phyloP scores from a whole-genome alignment of 2,329 filamentous ascomycete genomes.

The Bipolaris zeicola region DNA sequence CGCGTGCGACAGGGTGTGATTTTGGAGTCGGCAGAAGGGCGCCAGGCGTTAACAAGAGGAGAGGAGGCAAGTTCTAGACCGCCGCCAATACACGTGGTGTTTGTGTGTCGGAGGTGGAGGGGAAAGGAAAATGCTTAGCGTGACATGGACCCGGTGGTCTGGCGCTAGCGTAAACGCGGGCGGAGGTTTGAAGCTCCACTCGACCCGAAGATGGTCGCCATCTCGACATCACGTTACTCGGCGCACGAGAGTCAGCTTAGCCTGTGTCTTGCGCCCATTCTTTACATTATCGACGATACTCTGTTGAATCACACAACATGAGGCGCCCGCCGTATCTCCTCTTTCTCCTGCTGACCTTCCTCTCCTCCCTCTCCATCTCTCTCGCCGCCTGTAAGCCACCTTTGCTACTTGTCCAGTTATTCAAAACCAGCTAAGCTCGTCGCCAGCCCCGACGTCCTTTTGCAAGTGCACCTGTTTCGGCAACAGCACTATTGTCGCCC shows the following conservation, averaged over 20 bases:
- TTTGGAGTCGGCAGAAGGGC: conserved; percentile 4
- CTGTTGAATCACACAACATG: conserved; percentile 22
- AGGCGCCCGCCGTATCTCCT: conserved; percentile 29
- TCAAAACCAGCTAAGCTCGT: background rate
- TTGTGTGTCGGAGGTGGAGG: conserved; percentile 17
- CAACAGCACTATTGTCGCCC: conserved; percentile 70
- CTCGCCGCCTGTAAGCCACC: conserved; percentile 52
- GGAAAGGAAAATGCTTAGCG: conserved; percentile 46
- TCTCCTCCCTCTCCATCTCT: conserved; percentile 46
- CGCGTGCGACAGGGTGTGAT: conserved; percentile 20
- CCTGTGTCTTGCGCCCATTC: background rate
- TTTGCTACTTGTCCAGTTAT: background rate
- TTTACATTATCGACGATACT: background rate
- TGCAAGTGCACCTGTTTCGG: conserved; percentile 74
- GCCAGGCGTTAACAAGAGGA: background rate
- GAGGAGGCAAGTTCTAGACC: conserved; percentile 13
- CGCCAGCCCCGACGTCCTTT: conserved; percentile 63
- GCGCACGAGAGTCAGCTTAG: background rate
- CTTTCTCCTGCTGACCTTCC: conserved; percentile 33
- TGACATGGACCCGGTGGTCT: conserved; percentile 23
- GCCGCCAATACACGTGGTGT: conserved; percentile 22
- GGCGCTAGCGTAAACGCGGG: conserved; percentile 22
- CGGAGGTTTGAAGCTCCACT: conserved; percentile 21
- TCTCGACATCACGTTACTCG: background rate
- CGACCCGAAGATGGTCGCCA: conserved; percentile 8